Evolutionary conservation across 495 filamentous ascomycete species (phyloP).

Genomic region (Lasiosphaeria ovina): DNA sequence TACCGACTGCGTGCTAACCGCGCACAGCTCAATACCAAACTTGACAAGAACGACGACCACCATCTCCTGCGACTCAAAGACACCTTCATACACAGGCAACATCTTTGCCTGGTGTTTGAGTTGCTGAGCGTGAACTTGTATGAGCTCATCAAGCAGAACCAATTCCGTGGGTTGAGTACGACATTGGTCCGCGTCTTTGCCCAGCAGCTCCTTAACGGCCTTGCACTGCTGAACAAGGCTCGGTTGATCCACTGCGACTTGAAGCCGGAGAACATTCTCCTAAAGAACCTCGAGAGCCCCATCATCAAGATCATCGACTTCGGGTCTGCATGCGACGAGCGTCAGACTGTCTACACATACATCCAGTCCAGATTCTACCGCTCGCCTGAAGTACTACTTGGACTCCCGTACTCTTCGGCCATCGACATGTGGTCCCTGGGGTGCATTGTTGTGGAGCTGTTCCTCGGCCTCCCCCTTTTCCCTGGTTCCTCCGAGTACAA

Average conservation of each 20-base stretch:
- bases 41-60: conserved; percentile 99
- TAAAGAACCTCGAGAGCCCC: conserved; percentile 98
- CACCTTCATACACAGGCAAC: conserved; percentile 97
- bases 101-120: conserved; percentile 97
- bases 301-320: conserved; percentile 99
- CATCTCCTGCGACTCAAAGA: conserved; percentile 95
- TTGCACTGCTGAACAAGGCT: conserved; percentile 93
- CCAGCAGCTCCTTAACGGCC: conserved; percentile 89
- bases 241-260: conserved; percentile 97
- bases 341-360: conserved; percentile 99
- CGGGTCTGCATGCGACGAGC: conserved; percentile 96
- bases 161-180: conserved; percentile 96
- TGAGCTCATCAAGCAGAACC: conserved; percentile 99
- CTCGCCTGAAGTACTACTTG: conserved; percentile 92
- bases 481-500: conserved; percentile 99
- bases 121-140: conserved; percentile 97
- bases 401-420: conserved; percentile 93
- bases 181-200: conserved; percentile 98
- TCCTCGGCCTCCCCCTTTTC: conserved; percentile 92
- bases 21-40: conserved; percentile 85
- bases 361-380: conserved; percentile 99
- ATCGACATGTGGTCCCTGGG: conserved; percentile 99
- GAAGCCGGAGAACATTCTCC: conserved; percentile 96
- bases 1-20: conserved; percentile 4
- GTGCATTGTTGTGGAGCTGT: conserved; percentile 98